phyloP scores from a whole-genome alignment of 192 early-diverging fungal species.

The Chytriomyces hyalinus region DNA sequence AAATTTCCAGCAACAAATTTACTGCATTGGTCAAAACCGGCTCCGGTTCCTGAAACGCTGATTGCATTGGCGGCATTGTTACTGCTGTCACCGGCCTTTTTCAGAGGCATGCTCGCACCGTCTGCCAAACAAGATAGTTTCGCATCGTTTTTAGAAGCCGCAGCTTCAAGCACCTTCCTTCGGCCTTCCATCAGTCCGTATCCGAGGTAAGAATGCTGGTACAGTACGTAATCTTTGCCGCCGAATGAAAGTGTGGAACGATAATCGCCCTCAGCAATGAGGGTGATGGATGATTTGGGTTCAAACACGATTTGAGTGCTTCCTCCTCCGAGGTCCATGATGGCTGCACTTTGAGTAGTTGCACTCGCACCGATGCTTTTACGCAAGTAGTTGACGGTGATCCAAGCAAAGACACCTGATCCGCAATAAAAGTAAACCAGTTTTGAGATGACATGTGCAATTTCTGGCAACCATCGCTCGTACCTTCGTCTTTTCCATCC shows the following conservation, averaged over 20 bases:
- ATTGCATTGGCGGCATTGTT: constrained; percentile 29
- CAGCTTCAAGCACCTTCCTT: constrained; percentile 66
- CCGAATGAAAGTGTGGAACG: constrained; percentile 73
- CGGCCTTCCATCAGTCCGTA: constrained; percentile 91
- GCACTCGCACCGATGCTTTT: constrained; percentile 61
- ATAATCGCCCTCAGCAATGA: constrained; percentile 73
- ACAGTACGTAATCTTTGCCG: constrained; percentile 76
- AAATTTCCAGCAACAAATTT: constrained; percentile 63
- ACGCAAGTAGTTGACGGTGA: constrained; percentile 94
- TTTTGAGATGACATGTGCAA: not conserved
- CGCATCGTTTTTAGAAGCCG: constrained; percentile 39
- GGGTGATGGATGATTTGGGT: constrained; percentile 51
- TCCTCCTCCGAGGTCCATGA: constrained; percentile 96
- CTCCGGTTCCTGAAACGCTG: constrained; percentile 49
- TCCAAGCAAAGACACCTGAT: constrained; percentile 91
- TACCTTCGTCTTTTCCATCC: constrained; percentile 95
- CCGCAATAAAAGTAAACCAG: not conserved
- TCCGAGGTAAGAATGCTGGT: constrained; percentile 94
- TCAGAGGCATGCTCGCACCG: constrained; percentile 38
- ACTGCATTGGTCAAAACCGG: constrained; percentile 58
- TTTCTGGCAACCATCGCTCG: not conserved
- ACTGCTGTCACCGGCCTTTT: constrained; percentile 51
- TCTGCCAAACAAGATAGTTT: constrained; percentile 63
- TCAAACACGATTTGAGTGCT: constrained; percentile 99
- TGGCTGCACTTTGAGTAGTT: constrained; percentile 73